Evolutionary conservation across 164 flowering plant genomes (phyloP).

Genomic region (Sedum album): DNA sequence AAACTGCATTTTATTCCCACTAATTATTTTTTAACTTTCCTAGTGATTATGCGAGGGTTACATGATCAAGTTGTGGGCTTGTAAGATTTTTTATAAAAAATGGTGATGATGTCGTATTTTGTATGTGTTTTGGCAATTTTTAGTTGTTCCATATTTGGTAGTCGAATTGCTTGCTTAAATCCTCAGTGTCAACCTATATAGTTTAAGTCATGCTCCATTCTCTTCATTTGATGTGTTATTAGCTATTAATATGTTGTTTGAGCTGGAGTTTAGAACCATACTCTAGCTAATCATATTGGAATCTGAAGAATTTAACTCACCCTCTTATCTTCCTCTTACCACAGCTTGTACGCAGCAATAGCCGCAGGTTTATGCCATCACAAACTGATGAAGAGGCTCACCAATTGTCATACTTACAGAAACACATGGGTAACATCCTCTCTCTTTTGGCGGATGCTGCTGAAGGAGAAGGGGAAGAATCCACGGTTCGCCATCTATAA

Average conservation of each 20-base stretch:
- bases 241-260: too few species aligned
- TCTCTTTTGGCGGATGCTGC: constrained; percentile 50
- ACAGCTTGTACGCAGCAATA: constrained; percentile 51
- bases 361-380: background rate
- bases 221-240: too few species aligned
- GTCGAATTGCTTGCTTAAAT: too few species aligned
- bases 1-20: too few species aligned
- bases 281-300: background rate
- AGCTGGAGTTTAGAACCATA: too few species aligned
- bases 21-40: too few species aligned
- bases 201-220: background rate
- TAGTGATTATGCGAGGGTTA: too few species aligned
- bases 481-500: background rate
- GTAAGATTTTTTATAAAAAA: background rate
- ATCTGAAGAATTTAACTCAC: background rate
- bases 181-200: background rate
- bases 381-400: background rate
- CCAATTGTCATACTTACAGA: background rate
- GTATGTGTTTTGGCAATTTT: background rate
- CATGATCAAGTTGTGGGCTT: too few species aligned
- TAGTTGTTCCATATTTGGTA: too few species aligned
- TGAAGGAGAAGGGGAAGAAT: constrained; percentile 69
- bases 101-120: too few species aligned
- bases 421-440: background rate
- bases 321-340: constrained; percentile 7